Evolutionary conservation across 176 grass and related monocot species (phyloP).

Genomic region (Ensete glaucum): DNA sequence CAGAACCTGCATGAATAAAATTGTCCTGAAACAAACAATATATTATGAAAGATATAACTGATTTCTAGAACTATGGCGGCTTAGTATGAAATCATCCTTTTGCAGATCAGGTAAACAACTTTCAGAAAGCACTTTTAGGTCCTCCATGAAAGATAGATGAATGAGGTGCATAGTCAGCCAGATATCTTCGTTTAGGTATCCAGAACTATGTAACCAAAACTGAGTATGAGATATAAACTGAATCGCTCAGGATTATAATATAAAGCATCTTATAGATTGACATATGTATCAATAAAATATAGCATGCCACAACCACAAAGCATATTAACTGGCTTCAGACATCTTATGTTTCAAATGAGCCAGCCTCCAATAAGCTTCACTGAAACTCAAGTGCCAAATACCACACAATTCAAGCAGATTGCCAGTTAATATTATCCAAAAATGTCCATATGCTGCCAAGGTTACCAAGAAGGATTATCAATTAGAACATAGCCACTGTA

Average conservation of each 20-base stretch:
- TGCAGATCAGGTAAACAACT: not conserved
- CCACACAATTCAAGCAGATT: constrained; percentile 1
- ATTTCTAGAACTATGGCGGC: not conserved
- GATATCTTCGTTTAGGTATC: too few species aligned
- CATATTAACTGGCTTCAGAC: not conserved
- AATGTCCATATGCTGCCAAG: not conserved
- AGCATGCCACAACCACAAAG: not conserved
- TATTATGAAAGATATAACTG: too few species aligned
- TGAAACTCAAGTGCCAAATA: constrained; percentile 2
- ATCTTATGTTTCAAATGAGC: not conserved
- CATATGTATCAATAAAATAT: not conserved
- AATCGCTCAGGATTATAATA: not conserved
- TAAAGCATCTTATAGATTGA: not conserved
- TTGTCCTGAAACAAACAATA: constrained; percentile 57
- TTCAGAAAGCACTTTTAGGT: not conserved
- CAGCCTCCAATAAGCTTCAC: not conserved
- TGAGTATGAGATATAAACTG: too few species aligned
- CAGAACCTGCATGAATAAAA: constrained; percentile 44
- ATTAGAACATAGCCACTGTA: not conserved
- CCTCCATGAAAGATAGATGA: too few species aligned
- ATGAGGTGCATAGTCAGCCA: too few species aligned
- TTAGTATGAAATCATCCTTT: constrained; percentile 14
- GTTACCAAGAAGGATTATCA: not conserved
- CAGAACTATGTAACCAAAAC: too few species aligned
- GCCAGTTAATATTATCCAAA: too few species aligned